Conservation (phyloP, 768 basidiomycete genomes). For the Hypholoma sublateritium region DNA sequence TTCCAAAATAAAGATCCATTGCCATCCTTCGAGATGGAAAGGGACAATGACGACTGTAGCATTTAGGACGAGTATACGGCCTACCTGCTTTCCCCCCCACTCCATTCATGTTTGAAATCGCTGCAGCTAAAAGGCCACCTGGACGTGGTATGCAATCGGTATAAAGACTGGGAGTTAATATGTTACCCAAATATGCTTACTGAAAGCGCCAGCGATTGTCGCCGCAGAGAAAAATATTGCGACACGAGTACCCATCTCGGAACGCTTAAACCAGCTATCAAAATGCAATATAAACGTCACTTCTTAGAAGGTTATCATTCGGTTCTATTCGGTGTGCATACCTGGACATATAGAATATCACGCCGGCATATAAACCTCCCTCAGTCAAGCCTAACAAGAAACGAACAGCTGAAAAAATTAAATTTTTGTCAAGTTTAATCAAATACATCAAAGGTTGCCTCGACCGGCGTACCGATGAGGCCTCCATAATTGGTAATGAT, state of each 20-base stretch:
- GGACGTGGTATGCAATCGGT: background rate
- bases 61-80: background rate
- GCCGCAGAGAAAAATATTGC: conserved; percentile 84
- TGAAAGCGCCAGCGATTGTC: conserved; percentile 76
- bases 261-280: conserved; percentile 74
- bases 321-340: conserved; percentile 7
- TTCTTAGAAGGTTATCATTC: too few species aligned
- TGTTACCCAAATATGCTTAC: conserved; percentile 30
- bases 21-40: conserved; percentile 40
- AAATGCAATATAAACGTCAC: background rate
- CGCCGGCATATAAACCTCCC: conserved; percentile 55
- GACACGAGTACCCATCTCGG: conserved; percentile 71
- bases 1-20: conserved; percentile 76
- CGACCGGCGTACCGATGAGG: conserved; percentile 52
- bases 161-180: background rate
- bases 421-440: conserved; percentile 53
- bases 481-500: conserved; percentile 57
- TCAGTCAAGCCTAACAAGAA: conserved; percentile 65
- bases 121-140: conserved; percentile 67
- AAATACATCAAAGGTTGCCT: background rate
- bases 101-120: conserved; percentile 71
- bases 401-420: conserved; percentile 47
- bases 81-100: conserved; percentile 57
- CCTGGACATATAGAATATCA: conserved; percentile 67
- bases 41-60: background rate